Conservation (phyloP, 2,329 filamentous ascomycete species). For the Chaetomiaceae sp. region DNA sequence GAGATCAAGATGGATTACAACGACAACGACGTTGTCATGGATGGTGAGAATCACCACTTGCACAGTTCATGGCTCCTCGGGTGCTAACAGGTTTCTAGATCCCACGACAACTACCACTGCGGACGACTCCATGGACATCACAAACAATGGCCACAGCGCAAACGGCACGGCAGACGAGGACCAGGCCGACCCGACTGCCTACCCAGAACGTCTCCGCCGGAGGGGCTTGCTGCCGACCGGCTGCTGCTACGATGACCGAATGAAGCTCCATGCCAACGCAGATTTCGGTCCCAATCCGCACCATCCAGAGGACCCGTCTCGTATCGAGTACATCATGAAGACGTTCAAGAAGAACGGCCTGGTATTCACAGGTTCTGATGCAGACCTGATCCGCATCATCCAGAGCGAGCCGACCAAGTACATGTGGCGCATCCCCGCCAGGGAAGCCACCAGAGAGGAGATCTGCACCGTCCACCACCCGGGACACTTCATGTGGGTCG, state of each 20-base stretch:
- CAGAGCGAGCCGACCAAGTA: conserved; percentile 52
- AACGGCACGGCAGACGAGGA: conserved; percentile 35
- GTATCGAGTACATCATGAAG: conserved; percentile 90
- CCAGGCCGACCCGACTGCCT: conserved; percentile 31
- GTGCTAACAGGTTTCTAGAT: conserved; percentile 36
- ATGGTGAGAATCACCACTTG: conserved; percentile 40
- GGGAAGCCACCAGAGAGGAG: conserved; percentile 73
- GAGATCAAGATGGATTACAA: conserved; percentile 23
- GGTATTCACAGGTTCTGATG: conserved; percentile 58
- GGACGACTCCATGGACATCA: conserved; percentile 18
- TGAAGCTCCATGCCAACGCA: conserved; percentile 91
- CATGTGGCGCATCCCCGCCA: conserved; percentile 73
- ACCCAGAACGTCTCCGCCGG: conserved; percentile 33
- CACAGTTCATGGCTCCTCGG: conserved; percentile 35
- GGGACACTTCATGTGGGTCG: conserved; percentile 76
- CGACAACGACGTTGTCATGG: conserved; percentile 34
- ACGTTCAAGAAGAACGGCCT: conserved; percentile 79
- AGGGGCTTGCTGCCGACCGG: conserved; percentile 62
- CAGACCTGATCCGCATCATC: conserved; percentile 48
- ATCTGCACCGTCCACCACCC: conserved; percentile 73
- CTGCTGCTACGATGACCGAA: conserved; percentile 85
- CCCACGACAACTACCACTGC: conserved; percentile 32
- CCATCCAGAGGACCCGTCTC: conserved; percentile 88
- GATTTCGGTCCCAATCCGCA: conserved; percentile 69
- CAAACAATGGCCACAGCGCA: conserved; percentile 21